A percentile compares a stretch with the other conserved stretches of the same genome.
phyloP scores from a whole-genome alignment of 2,329 filamentous ascomycete genomes.

The Coniosporium tulheliwenetii region DNA sequence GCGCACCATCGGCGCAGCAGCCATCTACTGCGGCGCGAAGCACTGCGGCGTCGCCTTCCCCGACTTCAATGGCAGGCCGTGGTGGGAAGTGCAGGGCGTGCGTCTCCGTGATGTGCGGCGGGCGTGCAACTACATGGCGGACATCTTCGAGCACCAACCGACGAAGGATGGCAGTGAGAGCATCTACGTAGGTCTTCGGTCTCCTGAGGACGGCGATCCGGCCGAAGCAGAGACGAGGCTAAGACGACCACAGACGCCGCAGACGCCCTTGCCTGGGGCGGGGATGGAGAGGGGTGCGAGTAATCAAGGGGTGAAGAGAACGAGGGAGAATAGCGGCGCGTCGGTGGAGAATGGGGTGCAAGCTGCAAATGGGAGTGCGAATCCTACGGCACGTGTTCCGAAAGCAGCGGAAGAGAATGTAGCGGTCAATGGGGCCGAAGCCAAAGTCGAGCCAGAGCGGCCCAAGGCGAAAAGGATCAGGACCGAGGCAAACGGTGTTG shows the following conservation, averaged over 20 bases:
- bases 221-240: constrained; percentile 16
- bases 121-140: constrained; percentile 63
- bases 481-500: too few relatives aligned
- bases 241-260: constrained; percentile 7
- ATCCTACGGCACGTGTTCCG: too few relatives aligned
- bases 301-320: constrained; percentile 4
- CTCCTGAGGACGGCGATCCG: constrained; percentile 16
- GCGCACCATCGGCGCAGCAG: constrained; percentile 66
- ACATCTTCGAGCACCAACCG: constrained; percentile 27
- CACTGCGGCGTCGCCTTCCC: constrained; percentile 57
- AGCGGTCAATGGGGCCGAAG: constrained; percentile 1
- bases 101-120: constrained; percentile 52
- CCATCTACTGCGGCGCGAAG: constrained; percentile 73
- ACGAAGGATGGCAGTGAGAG: constrained; percentile 20
- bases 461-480: too few relatives aligned
- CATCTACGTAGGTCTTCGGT: constrained; percentile 29
- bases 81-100: constrained; percentile 73
- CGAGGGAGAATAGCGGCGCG: constrained; percentile 5
- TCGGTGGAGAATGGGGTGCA: constrained; percentile 3
- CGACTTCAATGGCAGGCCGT: constrained; percentile 59
- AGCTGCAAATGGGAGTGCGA: too few relatives aligned
- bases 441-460: constrained; percentile 1
- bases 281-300: constrained; percentile 8
- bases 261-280: constrained; percentile 6
- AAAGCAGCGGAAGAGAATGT: constrained; percentile 3